These are phyloP conservation scores for Rugonectria rugulosa DNA, from an alignment of 2,329 filamentous ascomycete genomes.

Conservation along the genomic window DNA sequence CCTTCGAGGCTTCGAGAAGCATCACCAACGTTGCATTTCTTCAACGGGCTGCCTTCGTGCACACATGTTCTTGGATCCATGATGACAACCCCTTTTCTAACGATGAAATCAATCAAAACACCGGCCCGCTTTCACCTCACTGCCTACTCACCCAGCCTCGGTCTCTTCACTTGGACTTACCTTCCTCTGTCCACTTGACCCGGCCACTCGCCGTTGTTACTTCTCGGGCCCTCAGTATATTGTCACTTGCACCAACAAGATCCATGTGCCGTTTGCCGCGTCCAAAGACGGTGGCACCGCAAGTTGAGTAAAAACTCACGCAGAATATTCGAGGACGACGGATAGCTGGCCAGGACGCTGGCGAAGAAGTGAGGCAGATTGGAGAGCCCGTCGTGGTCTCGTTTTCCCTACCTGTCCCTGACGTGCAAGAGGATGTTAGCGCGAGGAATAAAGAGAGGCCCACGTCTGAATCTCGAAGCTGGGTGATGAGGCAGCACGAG, in stretches of 20 bases:
- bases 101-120: slow-evolving; percentile 7
- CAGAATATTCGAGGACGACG: slow-evolving; percentile 60
- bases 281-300: slow-evolving; percentile 73
- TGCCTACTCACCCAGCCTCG: slow-evolving; percentile 2
- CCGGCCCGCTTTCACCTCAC: slow-evolving; percentile 4
- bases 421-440: slow-evolving; percentile 60
- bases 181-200: slow-evolving; percentile 66
- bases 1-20: too few relatives aligned
- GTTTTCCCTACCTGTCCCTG: neutral
- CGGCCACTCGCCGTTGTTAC: slow-evolving; percentile 64
- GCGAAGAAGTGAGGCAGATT: slow-evolving; percentile 47
- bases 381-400: slow-evolving; percentile 36
- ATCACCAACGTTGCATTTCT: too few relatives aligned
- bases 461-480: slow-evolving; percentile 72
- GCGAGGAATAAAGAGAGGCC: slow-evolving; percentile 71
- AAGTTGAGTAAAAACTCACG: slow-evolving; percentile 69
- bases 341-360: slow-evolving; percentile 59
- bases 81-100: neutral
- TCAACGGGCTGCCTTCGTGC: too few relatives aligned
- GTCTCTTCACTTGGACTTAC: slow-evolving; percentile 67
- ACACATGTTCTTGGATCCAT: neutral
- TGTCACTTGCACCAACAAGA: slow-evolving; percentile 70
- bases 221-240: slow-evolving; percentile 58
- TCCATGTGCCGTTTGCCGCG: slow-evolving; percentile 59
- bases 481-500: slow-evolving; percentile 65